Evolutionary conservation across 1,139 yeast genomes (phyloP).

Genomic region (Taphrina communis): DNA sequence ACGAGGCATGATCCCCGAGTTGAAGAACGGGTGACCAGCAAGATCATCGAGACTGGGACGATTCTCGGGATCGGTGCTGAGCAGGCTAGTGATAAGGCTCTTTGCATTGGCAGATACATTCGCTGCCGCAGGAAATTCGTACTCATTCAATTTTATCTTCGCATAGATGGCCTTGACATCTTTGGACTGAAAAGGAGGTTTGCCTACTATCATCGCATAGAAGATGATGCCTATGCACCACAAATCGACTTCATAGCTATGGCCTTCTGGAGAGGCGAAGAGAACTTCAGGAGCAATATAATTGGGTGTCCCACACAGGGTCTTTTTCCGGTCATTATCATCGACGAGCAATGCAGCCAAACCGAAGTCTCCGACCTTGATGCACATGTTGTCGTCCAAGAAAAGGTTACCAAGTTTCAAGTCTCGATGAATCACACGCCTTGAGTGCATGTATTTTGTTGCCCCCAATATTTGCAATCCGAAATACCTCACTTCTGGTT

Average conservation of each 20-base stretch:
- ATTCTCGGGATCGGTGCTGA: conserved; percentile 75
- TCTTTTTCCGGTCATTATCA: conserved; percentile 85
- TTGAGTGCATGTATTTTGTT: conserved; percentile 75
- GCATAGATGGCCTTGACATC: conserved; percentile 93
- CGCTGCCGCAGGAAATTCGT: conserved; percentile 76
- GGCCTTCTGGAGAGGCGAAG: conserved; percentile 74
- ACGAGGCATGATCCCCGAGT: conserved; percentile 77
- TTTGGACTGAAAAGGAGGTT: conserved; percentile 93
- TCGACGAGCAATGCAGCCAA: conserved; percentile 93
- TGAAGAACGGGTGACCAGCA: conserved; percentile 81
- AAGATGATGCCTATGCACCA: conserved; percentile 98
- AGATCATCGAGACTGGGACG: conserved; percentile 85
- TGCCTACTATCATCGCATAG: conserved; percentile 92
- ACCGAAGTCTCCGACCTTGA: conserved; percentile 96
- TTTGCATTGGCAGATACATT: conserved; percentile 74
- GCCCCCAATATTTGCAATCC: conserved; percentile 95
- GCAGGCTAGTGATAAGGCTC: conserved; percentile 69
- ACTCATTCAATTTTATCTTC: conserved; percentile 83
- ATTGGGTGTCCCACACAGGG: conserved; percentile 93
- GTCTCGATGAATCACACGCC: conserved; percentile 89
- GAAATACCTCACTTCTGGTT: conserved; percentile 88
- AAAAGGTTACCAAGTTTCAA: conserved; percentile 91
- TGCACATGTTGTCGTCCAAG: conserved; percentile 74
- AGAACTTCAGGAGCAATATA: conserved; percentile 98
- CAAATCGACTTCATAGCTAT: conserved; percentile 93